Conservation (phyloP, 2,329 filamentous ascomycete species). For the Cladosporium cucumerinum region DNA sequence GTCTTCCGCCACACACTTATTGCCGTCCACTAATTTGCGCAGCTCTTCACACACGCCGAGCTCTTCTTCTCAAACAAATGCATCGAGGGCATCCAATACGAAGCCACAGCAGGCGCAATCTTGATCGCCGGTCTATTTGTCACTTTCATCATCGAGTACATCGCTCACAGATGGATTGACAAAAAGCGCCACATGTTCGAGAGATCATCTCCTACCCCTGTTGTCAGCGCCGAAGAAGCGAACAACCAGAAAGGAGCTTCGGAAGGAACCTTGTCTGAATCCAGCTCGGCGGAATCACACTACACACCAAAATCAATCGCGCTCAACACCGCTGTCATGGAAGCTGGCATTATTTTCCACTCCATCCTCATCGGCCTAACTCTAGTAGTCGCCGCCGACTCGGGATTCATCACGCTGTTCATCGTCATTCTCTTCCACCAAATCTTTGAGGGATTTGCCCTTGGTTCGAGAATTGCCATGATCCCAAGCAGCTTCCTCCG, state of each 20-base stretch:
- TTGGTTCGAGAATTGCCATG: constrained; percentile 62
- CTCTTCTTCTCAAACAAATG: constrained; percentile 72
- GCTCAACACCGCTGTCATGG: constrained; percentile 65
- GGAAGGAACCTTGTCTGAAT: constrained; percentile 9
- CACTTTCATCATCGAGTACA: constrained; percentile 68
- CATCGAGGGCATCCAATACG: constrained; percentile 63
- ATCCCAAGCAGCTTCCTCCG: constrained; percentile 43
- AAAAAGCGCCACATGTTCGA: constrained; percentile 15
- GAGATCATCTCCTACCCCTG: constrained; percentile 5
- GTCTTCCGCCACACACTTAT: neutral
- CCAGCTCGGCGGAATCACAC: constrained; percentile 2
- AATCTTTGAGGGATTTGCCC: constrained; percentile 65
- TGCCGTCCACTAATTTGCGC: neutral
- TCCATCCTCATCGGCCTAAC: constrained; percentile 65
- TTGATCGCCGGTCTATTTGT: constrained; percentile 72
- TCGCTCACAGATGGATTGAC: constrained; percentile 36
- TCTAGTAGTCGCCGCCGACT: constrained; percentile 52
- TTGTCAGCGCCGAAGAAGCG: neutral
- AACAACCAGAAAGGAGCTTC: constrained; percentile 25
- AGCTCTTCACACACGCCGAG: constrained; percentile 69
- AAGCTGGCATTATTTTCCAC: constrained; percentile 72
- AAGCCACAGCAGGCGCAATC: constrained; percentile 66
- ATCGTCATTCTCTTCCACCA: constrained; percentile 56
- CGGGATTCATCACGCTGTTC: constrained; percentile 51
- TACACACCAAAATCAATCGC: constrained; percentile 39